Evolutionary conservation across 306 rosid species (phyloP).

Genomic region (Gynostemma pentaphyllum): DNA sequence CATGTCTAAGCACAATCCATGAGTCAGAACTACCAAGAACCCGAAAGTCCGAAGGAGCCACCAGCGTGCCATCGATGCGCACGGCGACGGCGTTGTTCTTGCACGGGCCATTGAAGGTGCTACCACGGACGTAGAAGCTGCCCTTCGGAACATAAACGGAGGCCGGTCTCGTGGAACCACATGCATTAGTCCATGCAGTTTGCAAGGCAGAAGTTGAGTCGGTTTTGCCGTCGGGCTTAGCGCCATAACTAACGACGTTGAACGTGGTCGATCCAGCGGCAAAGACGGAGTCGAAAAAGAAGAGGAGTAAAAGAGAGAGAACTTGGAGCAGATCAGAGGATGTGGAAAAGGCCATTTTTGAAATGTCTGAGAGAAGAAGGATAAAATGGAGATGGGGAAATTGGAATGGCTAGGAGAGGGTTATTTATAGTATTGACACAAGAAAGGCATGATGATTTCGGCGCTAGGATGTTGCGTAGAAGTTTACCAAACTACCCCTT

Average conservation of each 20-base stretch:
- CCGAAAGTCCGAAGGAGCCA: slow-evolving; percentile 14
- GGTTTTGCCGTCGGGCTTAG: slow-evolving; percentile 19
- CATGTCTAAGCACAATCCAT: slow-evolving; percentile 24
- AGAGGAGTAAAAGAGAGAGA: too few species aligned
- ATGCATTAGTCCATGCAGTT: slow-evolving; percentile 35
- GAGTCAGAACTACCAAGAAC: slow-evolving; percentile 22
- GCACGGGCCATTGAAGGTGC: slow-evolving; percentile 35
- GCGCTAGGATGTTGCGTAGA: too few species aligned
- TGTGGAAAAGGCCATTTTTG: too few species aligned
- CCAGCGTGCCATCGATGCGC: neutral
- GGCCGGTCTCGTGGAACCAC: slow-evolving; percentile 11
- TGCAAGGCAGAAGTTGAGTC: slow-evolving; percentile 27
- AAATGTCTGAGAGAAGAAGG: too few species aligned
- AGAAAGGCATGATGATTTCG: too few species aligned
- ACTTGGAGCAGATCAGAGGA: too few species aligned
- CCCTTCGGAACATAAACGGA: too few species aligned
- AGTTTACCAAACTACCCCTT: too few species aligned
- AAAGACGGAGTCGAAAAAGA: too few species aligned
- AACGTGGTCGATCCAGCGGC: neutral
- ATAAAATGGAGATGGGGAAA: slow-evolving; percentile 10
- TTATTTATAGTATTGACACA: too few species aligned
- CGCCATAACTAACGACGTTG: too few species aligned
- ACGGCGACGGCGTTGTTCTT: slow-evolving; percentile 14
- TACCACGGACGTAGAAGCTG: slow-evolving; percentile 21
- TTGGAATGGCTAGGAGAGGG: slow-evolving; percentile 8